Evolutionary conservation across 2,329 filamentous ascomycete genomes (phyloP).

Genomic region (Chaetothyriales sp.): DNA sequence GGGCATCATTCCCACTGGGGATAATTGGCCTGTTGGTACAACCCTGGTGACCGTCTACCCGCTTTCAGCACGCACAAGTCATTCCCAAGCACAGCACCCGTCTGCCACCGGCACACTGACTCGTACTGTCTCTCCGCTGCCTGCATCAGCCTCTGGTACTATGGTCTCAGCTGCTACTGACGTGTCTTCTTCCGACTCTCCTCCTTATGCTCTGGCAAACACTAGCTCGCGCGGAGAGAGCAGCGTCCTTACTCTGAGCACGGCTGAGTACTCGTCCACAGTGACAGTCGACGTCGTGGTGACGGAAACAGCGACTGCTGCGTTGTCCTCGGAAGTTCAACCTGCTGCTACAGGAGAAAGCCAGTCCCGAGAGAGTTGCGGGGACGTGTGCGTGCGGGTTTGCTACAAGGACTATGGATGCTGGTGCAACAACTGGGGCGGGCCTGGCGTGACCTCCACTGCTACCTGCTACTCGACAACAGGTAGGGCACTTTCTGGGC

Average conservation of each 20-base stretch:
- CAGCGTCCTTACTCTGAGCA: not conserved
- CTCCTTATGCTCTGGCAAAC: not conserved
- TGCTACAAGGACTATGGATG: not conserved
- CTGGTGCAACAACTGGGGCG: not conserved
- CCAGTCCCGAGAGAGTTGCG: not conserved
- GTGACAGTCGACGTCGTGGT: not conserved
- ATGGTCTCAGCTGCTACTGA: not conserved
- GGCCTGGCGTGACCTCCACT: not conserved
- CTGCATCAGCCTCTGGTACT: not conserved
- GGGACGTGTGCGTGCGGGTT: not conserved
- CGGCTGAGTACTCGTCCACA: not conserved
- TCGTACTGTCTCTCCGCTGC: slow-evolving; percentile 8
- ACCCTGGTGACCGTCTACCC: not conserved
- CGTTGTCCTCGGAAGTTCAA: not conserved
- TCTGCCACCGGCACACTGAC: slow-evolving; percentile 6
- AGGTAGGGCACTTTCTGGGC: not conserved
- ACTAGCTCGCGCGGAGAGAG: not conserved
- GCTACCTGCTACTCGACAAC: not conserved
- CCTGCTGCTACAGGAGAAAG: not conserved
- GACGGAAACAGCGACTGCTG: not conserved
- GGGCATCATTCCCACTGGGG: not conserved
- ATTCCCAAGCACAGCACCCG: not conserved
- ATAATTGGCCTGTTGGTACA: not conserved
- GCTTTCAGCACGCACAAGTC: not conserved
- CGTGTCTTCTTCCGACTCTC: not conserved